Conservation (phyloP, 1,284 basidiomycete species). For the Pseudomicrostroma phylloplanum region DNA sequence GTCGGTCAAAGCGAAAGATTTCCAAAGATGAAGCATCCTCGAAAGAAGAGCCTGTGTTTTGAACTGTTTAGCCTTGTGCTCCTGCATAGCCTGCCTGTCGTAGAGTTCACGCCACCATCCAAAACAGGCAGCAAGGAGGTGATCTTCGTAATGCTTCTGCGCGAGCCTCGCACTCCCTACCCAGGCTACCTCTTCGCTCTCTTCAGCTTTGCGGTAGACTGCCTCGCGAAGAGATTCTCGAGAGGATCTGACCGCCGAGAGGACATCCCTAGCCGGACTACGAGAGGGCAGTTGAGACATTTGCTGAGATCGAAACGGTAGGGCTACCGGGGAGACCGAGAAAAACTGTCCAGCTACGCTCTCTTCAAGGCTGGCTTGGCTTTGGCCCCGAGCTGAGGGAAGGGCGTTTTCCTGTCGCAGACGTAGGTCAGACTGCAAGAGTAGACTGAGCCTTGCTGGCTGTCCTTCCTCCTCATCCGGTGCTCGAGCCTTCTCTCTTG, state of each 20-base stretch:
- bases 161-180: not conserved
- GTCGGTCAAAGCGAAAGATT: not conserved
- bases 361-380: too few relatives aligned
- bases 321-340: not conserved
- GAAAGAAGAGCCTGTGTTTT: too few relatives aligned
- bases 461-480: not conserved
- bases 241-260: not conserved
- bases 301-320: not conserved
- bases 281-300: too few relatives aligned
- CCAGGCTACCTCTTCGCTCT: slow-evolving; percentile 2
- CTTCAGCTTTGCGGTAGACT: not conserved
- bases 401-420: not conserved
- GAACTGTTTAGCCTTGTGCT: not conserved
- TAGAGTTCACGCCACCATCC: not conserved
- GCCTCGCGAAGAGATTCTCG: not conserved
- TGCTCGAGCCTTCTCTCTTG: not conserved
- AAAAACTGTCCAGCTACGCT: not conserved
- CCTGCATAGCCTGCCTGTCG: not conserved
- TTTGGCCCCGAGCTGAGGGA: not conserved
- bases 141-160: not conserved
- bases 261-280: too few relatives aligned
- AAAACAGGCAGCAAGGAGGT: not conserved
- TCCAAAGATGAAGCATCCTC: not conserved
- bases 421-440: not conserved
- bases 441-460: not conserved